Conservation (phyloP, 352 stramenopile species). For the Pythium aquatile region DNA sequence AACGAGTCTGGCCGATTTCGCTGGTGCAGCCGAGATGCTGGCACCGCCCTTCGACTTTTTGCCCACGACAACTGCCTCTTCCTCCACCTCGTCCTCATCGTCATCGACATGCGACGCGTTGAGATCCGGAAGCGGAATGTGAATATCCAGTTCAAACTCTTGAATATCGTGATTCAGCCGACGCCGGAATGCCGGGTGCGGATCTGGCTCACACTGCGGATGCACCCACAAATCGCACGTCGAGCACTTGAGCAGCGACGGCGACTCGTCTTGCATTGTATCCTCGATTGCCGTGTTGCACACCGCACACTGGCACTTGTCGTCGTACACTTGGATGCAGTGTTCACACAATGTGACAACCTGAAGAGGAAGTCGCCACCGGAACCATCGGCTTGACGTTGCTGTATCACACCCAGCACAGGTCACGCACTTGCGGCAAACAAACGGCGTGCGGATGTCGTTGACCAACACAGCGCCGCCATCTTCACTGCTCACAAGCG, state of each 20-base stretch:
- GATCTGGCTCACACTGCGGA: slow-evolving; percentile 72
- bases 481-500: slow-evolving; percentile 57
- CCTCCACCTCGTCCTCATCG: slow-evolving; percentile 19
- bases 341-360: slow-evolving; percentile 58
- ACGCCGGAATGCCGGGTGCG: slow-evolving; percentile 55
- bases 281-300: slow-evolving; percentile 58
- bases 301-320: slow-evolving; percentile 72
- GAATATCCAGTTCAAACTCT: slow-evolving; percentile 57
- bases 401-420: slow-evolving; percentile 55
- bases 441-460: slow-evolving; percentile 65
- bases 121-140: slow-evolving; percentile 30
- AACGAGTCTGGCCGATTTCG: slow-evolving; percentile 48
- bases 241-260: slow-evolving; percentile 64
- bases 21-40: neutral
- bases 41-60: neutral
- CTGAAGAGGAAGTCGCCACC: slow-evolving; percentile 66
- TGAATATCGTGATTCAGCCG: neutral
- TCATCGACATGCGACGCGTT: slow-evolving; percentile 14
- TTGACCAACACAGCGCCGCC: slow-evolving; percentile 48
- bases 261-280: slow-evolving; percentile 38
- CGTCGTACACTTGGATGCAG: slow-evolving; percentile 64
- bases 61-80: neutral
- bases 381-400: slow-evolving; percentile 44
- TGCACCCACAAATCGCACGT: slow-evolving; percentile 84
- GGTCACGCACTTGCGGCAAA: slow-evolving; percentile 59